Evolutionary conservation across 2,329 filamentous ascomycete species (phyloP), one percentile per base, ranked within the genome.

Genomic region (Eutypella sp.): DNA sequence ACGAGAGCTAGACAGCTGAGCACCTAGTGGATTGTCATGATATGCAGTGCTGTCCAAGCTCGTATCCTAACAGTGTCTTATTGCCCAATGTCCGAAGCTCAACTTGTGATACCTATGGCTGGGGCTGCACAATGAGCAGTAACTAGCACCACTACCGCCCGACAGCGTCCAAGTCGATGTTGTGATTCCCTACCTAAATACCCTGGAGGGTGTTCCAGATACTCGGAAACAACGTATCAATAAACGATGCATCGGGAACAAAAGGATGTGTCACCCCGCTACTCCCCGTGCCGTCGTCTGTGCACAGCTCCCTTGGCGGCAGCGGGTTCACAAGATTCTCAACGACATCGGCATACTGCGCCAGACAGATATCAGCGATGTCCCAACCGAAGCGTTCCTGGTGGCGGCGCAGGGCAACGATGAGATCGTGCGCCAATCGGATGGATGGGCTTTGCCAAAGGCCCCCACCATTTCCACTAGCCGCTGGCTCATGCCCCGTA

Each of bases 311-410:
- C 25, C 7, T 7, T 8, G 25, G 25, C 7, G 13, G 25, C 13
- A 29, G 25, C 25, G 62, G 59, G 5, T 59, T 55, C 5, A 67
- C 46, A 2, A 72, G 53, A 51, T 68, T 74, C 24, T 75, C 69
- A 0, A 76, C 61, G 5, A 75, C 57, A 10, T 75, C 72, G 4
- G 63, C 57, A 49, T 74, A 70, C 39, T 75, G 70, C 0, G 66
- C 62, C 1, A 78, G 56, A 47, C 73, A 76, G 3, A 73, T 64
- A 39, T 76, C 73, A 0, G 64, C 73, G 1, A 78, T 55, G 46
- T 78, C 74, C 74, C 75, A 78, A 0, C 51, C 60, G 37, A 57
- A 60, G 5, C 62, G 56, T 19, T 68, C 59, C 1, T 65, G 66
- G 27, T 74, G 70, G 0, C 51, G 47, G 9, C 61, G 62, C 9